phyloP scores from a whole-genome alignment of 805 yeast genomes.

The Yamadazyma takamatsuzukensis region DNA sequence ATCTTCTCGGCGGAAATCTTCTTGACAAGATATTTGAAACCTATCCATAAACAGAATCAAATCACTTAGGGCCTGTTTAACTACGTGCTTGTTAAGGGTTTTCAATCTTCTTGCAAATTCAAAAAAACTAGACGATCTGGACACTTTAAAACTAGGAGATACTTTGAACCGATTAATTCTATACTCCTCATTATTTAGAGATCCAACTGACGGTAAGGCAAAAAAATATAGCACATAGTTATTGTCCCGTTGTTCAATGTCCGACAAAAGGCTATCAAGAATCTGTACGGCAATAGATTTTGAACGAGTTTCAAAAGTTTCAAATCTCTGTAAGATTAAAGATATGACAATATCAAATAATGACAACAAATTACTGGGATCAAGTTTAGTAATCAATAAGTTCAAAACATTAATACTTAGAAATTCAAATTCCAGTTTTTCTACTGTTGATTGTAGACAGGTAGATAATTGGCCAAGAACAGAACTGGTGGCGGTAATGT shows the following conservation, averaged over 20 bases:
- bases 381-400: slow-evolving; percentile 54
- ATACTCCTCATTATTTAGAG: slow-evolving; percentile 24
- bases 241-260: slow-evolving; percentile 27
- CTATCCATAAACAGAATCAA: slow-evolving; percentile 49
- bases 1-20: slow-evolving; percentile 40
- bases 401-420: slow-evolving; percentile 69
- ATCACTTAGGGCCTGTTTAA: slow-evolving; percentile 67
- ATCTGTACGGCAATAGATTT: slow-evolving; percentile 51
- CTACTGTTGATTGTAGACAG: slow-evolving; percentile 77
- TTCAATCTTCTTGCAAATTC: slow-evolving; percentile 55
- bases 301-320: slow-evolving; percentile 44
- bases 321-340: slow-evolving; percentile 67
- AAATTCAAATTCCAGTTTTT: slow-evolving; percentile 53
- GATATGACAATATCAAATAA: slow-evolving; percentile 74
- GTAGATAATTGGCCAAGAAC: slow-evolving; percentile 84
- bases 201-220: slow-evolving; percentile 46
- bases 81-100: slow-evolving; percentile 67
- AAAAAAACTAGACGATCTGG: slow-evolving; percentile 37
- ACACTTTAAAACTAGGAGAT: slow-evolving; percentile 26
- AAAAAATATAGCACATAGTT: slow-evolving; percentile 51
- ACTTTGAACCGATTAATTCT: slow-evolving; percentile 18
- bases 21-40: slow-evolving; percentile 48
- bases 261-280: slow-evolving; percentile 33
- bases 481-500: slow-evolving; percentile 49
- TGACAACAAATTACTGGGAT: slow-evolving; percentile 54